phyloP scores from a whole-genome alignment of 306 rosid species.

The Amphicarpaea edgeworthii region DNA sequence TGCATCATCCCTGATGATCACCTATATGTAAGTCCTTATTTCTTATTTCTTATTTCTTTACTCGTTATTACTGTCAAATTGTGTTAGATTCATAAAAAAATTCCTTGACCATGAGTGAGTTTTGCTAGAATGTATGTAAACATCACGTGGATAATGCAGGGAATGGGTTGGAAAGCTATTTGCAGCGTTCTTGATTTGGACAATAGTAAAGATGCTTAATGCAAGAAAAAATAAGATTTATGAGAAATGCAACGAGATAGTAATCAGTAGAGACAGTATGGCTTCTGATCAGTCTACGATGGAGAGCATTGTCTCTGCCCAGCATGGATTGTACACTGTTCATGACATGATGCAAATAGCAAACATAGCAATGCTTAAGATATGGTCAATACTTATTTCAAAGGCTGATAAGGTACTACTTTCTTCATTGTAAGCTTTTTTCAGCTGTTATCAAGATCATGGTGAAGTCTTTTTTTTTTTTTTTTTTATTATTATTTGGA shows the following conservation, averaged over 20 bases:
- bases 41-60: background rate
- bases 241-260: slow-evolving; percentile 71
- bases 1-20: slow-evolving; percentile 57
- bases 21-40: slow-evolving; percentile 65
- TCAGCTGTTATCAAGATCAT: slow-evolving; percentile 1
- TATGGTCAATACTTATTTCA: slow-evolving; percentile 76
- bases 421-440: background rate
- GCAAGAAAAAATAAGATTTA: slow-evolving; percentile 54
- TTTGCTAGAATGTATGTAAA: slow-evolving; percentile 24
- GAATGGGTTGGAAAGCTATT: slow-evolving; percentile 90
- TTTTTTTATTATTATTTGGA: no score
- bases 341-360: slow-evolving; percentile 71
- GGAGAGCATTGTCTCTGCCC: slow-evolving; percentile 90
- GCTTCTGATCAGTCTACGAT: slow-evolving; percentile 67
- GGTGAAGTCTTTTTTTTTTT: no score
- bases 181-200: slow-evolving; percentile 71
- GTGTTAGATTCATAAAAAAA: slow-evolving; percentile 10
- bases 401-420: slow-evolving; percentile 88
- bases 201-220: slow-evolving; percentile 64
- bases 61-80: slow-evolving; percentile 10
- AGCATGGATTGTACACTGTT: slow-evolving; percentile 68
- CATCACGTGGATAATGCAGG: slow-evolving; percentile 55
- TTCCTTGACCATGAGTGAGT: background rate
- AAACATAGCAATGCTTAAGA: slow-evolving; percentile 74
- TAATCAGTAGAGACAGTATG: slow-evolving; percentile 52